Evolutionary conservation across 129 eudicot species (phyloP), one percentile per base, ranked within the genome.

Genomic region (Chrysanthemum seticuspe): DNA sequence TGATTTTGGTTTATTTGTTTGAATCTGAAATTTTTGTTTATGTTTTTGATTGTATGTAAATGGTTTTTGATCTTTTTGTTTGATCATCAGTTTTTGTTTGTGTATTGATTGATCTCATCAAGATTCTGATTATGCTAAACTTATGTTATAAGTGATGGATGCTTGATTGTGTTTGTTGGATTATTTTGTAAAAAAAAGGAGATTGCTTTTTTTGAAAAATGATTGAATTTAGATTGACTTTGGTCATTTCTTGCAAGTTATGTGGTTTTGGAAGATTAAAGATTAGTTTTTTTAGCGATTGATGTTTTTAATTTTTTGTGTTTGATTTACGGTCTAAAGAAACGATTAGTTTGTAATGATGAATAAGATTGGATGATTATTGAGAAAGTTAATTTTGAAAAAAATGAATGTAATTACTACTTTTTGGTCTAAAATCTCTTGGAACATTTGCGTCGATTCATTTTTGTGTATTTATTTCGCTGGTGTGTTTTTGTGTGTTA

Each of bases 251-350:
- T 36, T 36, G 45, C 27, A 76, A 23, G 2, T 11, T 31, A 67
- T 66, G 64, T 53, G 65, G 10, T 67, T 74, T 74, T 63, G 19
- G 67, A 61, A 57, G 83, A 58, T 70, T 74, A 68, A 58, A 54
- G 52, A 57, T 78, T 12, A 16, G 63, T 75, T 34, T 16, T 36
- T 31, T 34, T n/a, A 57, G 68, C 11, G 51, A 27, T 76, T 59
- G 60, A 48, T 57, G 54, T 76, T 68, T 62, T 16, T 52, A 13
- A 49, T 14, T 52, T 34, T 48, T 7, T 0, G n/a, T 45, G 10
- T 67, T 58, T 48, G 62, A 23, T 49, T 68, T 76, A 45, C 6
- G 55, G 50, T 69, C 70, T 57, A 69, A 19, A 59, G 3, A 27
- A 55, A 25, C 2, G 10, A 36, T 60, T 68, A n/a, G 44, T 61